These are phyloP conservation scores for Solanum lycopersicoides DNA, from an alignment of 257 asterid genomes.

Conservation along the genomic window DNA sequence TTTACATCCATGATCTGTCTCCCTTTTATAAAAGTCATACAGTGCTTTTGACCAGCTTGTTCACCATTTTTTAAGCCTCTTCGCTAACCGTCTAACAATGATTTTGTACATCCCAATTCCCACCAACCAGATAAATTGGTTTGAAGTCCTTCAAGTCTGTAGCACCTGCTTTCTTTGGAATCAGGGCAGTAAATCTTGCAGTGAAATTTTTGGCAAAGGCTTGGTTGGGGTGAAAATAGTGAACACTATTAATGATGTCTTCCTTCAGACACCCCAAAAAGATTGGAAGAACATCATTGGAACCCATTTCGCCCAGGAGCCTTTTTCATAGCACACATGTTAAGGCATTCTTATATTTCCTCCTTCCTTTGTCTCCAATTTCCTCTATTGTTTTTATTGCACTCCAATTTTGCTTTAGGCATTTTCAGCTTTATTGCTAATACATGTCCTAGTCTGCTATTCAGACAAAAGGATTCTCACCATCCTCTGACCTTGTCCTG, in stretches of 20 bases:
- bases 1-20: background rate
- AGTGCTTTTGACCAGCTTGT: background rate
- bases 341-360: background rate
- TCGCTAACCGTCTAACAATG: background rate
- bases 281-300: background rate
- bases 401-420: background rate
- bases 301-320: background rate
- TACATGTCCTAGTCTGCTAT: background rate
- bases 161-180: background rate
- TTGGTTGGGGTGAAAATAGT: background rate
- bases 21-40: background rate
- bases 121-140: background rate
- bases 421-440: background rate
- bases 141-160: background rate
- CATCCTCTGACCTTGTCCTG: background rate
- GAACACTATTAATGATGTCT: background rate
- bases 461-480: background rate
- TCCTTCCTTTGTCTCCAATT: background rate
- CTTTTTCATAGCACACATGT: background rate
- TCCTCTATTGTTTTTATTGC: too few species aligned
- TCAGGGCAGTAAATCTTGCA: background rate
- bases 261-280: background rate
- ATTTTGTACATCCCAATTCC: background rate
- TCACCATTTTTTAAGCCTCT: background rate
- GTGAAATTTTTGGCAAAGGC: background rate